Conservation (phyloP, 768 basidiomycete genomes). For the Russula sp. region DNA sequence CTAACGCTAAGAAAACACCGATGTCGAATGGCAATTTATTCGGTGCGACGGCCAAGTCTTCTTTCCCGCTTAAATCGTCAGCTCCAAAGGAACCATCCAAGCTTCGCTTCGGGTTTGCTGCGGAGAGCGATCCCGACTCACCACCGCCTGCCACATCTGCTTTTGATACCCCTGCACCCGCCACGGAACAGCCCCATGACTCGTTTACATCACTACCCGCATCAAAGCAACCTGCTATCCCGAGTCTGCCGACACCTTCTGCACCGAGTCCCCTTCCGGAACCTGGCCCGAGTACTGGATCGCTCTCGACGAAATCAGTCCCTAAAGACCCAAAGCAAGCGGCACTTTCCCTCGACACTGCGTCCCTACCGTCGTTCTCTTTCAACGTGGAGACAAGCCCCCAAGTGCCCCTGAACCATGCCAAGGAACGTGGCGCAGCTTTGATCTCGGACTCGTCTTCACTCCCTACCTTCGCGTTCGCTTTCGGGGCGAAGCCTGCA, state of each 20-base stretch:
- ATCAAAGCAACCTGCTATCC: background rate
- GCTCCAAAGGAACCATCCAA: conserved; percentile 76
- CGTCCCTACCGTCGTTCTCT: conserved; percentile 44
- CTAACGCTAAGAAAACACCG: conserved; percentile 19
- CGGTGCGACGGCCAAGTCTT: conserved; percentile 25
- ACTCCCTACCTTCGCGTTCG: conserved; percentile 43
- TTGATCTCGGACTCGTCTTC: conserved; percentile 27
- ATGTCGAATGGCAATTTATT: conserved; percentile 25
- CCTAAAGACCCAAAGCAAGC: conserved; percentile 35
- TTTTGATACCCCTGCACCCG: background rate
- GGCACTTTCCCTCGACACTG: conserved; percentile 30
- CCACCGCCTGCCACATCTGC: conserved; percentile 8
- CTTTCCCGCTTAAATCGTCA: conserved; percentile 41
- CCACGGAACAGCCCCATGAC: background rate
- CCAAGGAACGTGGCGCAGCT: conserved; percentile 10
- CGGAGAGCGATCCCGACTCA: conserved; percentile 34
- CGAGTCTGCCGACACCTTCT: background rate
- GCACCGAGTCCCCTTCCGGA: background rate
- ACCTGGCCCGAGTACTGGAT: conserved; percentile 2
- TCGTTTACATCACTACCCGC: background rate
- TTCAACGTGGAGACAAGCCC: conserved; percentile 29
- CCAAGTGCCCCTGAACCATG: conserved; percentile 5
- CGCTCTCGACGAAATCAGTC: conserved; percentile 15
- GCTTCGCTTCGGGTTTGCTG: conserved; percentile 63
- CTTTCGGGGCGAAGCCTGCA: conserved; percentile 25